Evolutionary conservation across 1,284 basidiomycete genomes (phyloP).

Genomic region (Malassezia slooffiae): DNA sequence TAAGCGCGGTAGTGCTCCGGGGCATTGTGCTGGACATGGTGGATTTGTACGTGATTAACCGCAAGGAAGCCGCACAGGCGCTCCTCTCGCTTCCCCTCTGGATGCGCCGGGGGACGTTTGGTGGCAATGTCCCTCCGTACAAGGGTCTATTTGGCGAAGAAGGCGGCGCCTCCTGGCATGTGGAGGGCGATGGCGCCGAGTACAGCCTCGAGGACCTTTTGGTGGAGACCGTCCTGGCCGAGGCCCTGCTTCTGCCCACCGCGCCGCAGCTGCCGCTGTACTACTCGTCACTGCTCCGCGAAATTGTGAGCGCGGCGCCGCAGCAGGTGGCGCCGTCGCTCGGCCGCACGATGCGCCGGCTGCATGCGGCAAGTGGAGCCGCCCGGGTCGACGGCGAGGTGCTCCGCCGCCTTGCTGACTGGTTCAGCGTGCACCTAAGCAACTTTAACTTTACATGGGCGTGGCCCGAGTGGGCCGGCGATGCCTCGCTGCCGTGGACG

Average conservation of each 20-base stretch:
- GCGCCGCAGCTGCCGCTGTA: conserved; percentile 65
- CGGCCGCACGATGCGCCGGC: conserved; percentile 78
- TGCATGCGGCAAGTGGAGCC: conserved; percentile 53
- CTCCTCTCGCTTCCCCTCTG: conserved; percentile 79
- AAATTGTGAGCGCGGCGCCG: conserved; percentile 83
- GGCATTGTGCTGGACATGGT: conserved; percentile 69
- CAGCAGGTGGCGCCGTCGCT: conserved; percentile 87
- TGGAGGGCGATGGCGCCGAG: conserved; percentile 18
- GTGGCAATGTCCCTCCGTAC: conserved; percentile 20
- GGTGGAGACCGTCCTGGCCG: conserved; percentile 59
- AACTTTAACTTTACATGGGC: conserved; percentile 98
- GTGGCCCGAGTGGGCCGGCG: conserved; percentile 99
- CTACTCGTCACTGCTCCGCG: conserved; percentile 77
- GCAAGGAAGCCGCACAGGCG: conserved; percentile 81
- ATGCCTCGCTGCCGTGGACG: conserved; percentile 56
- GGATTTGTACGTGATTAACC: conserved; percentile 87
- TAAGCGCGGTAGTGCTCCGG: conserved; percentile 68
- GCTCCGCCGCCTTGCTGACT: conserved; percentile 70
- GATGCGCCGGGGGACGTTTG: conserved; percentile 64
- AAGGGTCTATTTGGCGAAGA: conserved; percentile 35
- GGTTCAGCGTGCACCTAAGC: conserved; percentile 91
- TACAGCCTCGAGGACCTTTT: conserved; percentile 40
- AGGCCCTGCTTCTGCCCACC: conserved; percentile 65
- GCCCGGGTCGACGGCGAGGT: conserved; percentile 65
- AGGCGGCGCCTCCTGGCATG: conserved; percentile 44